Evolutionary conservation across 495 filamentous ascomycete genomes (phyloP).

Genomic region (Rostrohypoxylon terebratum): DNA sequence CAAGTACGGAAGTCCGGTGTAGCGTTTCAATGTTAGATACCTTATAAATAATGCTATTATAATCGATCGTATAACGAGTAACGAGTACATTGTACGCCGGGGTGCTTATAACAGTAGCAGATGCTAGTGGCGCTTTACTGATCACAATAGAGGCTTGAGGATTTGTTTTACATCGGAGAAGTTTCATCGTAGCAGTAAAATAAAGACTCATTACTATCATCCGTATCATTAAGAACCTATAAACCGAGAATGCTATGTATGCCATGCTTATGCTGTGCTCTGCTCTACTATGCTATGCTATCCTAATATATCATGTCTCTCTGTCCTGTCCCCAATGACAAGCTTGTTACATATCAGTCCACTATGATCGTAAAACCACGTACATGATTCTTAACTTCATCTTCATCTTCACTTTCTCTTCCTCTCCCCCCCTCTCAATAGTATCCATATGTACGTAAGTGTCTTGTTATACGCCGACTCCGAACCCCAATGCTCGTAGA

Average conservation of each 20-base stretch:
- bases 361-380: constrained; percentile 19
- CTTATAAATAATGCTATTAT: background rate
- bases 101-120: background rate
- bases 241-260: constrained; percentile 8
- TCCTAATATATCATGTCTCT: background rate
- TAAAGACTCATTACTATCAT: background rate
- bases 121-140: background rate
- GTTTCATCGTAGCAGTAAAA: background rate
- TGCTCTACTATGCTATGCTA: background rate
- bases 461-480: constrained; percentile 22
- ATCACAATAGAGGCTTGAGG: background rate
- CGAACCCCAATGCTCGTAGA: constrained; percentile 24
- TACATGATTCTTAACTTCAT: constrained; percentile 23
- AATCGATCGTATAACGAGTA: background rate
- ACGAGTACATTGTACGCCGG: no score
- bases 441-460: background rate
- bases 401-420: background rate
- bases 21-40: constrained; percentile 80
- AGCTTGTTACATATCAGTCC: background rate
- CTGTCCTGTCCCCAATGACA: constrained; percentile 9
- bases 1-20: constrained; percentile 82
- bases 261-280: background rate
- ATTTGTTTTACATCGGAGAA: background rate
- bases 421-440: background rate
- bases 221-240: constrained; percentile 13